Conservation (phyloP, 2,329 filamentous ascomycete genomes). For the Balansia obtecta region DNA sequence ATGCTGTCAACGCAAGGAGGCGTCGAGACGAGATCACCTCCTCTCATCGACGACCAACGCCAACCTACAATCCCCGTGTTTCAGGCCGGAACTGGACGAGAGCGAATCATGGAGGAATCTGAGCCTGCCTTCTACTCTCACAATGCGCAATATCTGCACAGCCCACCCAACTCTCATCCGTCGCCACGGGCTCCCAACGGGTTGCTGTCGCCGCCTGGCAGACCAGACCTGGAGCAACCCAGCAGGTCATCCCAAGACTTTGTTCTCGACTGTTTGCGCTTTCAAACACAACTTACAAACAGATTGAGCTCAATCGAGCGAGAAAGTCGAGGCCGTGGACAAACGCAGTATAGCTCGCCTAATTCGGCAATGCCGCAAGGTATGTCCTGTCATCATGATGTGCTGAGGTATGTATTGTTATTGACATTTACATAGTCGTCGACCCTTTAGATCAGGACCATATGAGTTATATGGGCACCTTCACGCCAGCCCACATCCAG, state of each 20-base stretch:
- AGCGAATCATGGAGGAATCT: conserved; percentile 5
- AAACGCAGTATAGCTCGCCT: background rate
- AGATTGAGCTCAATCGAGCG: conserved; percentile 11
- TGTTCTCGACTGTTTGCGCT: conserved; percentile 14
- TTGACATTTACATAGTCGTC: conserved; percentile 1
- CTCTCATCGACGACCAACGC: conserved; percentile 5
- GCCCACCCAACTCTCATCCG: conserved; percentile 10
- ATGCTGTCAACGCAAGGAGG: background rate
- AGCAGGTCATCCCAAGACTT: conserved; percentile 11
- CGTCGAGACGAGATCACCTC: conserved; percentile 6
- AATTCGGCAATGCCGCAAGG: conserved; percentile 1
- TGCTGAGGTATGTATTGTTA: background rate
- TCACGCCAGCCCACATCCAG: conserved; percentile 8
- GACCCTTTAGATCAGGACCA: conserved; percentile 9
- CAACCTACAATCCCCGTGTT: conserved; percentile 4
- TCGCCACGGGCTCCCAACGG: conserved; percentile 8
- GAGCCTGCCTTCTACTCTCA: conserved; percentile 8
- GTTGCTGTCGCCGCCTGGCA: conserved; percentile 10
- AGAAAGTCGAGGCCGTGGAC: conserved; percentile 6
- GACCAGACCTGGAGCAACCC: conserved; percentile 3
- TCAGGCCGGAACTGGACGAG: conserved; percentile 7
- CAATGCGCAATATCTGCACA: conserved; percentile 8
- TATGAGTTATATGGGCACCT: conserved; percentile 6
- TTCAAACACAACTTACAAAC: conserved; percentile 14
- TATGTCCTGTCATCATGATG: background rate